Conservation (phyloP, 2,329 filamentous ascomycete genomes). For the Daldinia sp. region DNA sequence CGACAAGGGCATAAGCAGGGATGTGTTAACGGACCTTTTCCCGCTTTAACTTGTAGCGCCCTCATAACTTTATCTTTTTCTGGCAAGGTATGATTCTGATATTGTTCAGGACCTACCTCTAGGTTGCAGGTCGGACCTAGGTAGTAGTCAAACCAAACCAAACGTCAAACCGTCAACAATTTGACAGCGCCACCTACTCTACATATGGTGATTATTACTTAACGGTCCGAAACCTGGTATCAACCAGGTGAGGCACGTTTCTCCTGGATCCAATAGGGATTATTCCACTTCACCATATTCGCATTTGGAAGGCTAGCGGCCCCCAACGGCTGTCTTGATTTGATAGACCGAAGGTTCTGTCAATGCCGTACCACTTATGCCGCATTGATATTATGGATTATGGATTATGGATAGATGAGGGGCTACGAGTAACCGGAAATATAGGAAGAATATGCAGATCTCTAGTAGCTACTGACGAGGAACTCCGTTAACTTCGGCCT, state of each 20-base stretch:
- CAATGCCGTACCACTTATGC: conserved; percentile 11
- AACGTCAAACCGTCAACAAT: conserved; percentile 6
- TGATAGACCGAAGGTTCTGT: conserved; percentile 14
- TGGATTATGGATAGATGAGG: conserved; percentile 4
- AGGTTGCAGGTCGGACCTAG: conserved; percentile 23
- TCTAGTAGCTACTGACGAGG: conserved; percentile 11
- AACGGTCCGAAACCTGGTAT: conserved; percentile 17
- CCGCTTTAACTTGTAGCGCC: conserved; percentile 36
- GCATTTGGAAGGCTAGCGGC: conserved; percentile 15
- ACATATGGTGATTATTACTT: background rate
- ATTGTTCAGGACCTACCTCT: conserved; percentile 27
- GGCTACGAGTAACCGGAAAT: conserved; percentile 15
- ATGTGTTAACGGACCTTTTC: conserved; percentile 36
- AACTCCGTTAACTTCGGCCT: conserved; percentile 24
- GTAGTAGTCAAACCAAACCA: conserved; percentile 3
- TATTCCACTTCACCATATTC: conserved; percentile 10
- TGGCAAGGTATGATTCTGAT: conserved; percentile 25
- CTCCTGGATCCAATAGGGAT: conserved; percentile 14
- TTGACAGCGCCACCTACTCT: conserved; percentile 4
- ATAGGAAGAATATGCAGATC: conserved; percentile 26
- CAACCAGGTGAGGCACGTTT: conserved; percentile 7
- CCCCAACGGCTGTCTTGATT: conserved; percentile 31
- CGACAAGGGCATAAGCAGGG: conserved; percentile 16
- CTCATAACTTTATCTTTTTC: conserved; percentile 16
- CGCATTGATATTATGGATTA: background rate